Base-by-base conservation (phyloP, 164 flowering plant genomes). In the Liquidambar formosana region DNA sequence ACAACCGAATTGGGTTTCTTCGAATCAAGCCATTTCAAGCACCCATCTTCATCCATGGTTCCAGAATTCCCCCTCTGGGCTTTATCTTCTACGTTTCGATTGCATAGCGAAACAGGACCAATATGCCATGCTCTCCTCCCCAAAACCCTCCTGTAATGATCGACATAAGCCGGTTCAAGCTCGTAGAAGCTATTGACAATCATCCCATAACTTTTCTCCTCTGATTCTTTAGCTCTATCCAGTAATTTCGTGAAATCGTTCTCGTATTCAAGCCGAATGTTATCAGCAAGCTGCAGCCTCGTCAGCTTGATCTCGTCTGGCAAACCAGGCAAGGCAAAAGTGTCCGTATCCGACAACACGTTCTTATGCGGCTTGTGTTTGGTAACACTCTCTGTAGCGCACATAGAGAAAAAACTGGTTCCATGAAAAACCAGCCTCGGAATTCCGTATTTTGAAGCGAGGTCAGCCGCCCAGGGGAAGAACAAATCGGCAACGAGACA, bases 351-450 rank as follows among this genome's bases (percentile, higher is more conserved):
- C 0, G 84, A 80, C 0, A 64, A 26, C 1, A 78, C 79, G 0
- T 66, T 66, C 47, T 71, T 47, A 33, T 76, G 66, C 15, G 92
- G 94, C 48, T 69, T 47, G 52, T 77, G 60, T 0, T 27, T 15
- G 2, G 15, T 43, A 21, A 87, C 12, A 23, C 69, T 62, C 23
- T 72, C 69, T 5, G n/a, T 0, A 10, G 71, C 74, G 62, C 80
- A 85, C 3, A 59, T 28, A 5, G 89, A 59, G 66, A 89, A 81
- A 63, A 28, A 77, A 57, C 84, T 48, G 0, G 80, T 75, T 2
- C 90, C 91, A 48, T 79, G 78, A 63, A 90, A 87, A 48, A 67
- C 75, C 5, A 88, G 47, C 26, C 84, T 75, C 0, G 92, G 96
- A 10, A 91, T 74, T 0, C 73, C 79, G 47, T 80, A 76, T 19